Evolutionary conservation across 2,329 filamentous ascomycete genomes (phyloP).

Genomic region (Colletotrichum tabaci): DNA sequence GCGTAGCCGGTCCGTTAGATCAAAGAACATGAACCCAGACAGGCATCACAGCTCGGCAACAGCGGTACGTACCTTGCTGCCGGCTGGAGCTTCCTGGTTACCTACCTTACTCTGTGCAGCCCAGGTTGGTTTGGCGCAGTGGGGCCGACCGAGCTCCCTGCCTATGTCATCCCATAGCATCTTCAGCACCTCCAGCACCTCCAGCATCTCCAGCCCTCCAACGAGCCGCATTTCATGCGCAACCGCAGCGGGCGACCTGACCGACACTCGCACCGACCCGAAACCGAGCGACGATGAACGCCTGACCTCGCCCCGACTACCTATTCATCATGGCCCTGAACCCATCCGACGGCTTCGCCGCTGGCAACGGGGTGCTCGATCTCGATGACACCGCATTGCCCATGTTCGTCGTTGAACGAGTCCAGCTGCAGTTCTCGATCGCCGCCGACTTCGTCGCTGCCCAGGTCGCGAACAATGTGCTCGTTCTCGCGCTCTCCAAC

Average conservation of each 20-base stretch:
- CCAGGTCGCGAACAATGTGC: conserved; percentile 96
- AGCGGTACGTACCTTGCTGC: conserved; percentile 32
- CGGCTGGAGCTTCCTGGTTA: background rate
- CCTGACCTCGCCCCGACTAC: conserved; percentile 23
- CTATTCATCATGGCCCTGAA: conserved; percentile 76
- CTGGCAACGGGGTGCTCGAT: conserved; percentile 71
- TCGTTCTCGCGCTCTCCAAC: conserved; percentile 92
- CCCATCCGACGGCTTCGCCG: conserved; percentile 80
- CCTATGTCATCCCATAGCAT: conserved; percentile 40
- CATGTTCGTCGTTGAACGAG: conserved; percentile 94
- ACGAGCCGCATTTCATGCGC: conserved; percentile 34
- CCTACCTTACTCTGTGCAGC: too few species aligned
- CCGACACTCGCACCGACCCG: conserved; percentile 20
- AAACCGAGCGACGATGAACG: conserved; percentile 32
- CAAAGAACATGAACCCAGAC: background rate
- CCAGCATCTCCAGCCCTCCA: conserved; percentile 29
- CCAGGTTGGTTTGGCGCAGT: conserved; percentile 4
- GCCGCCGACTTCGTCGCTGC: conserved; percentile 96
- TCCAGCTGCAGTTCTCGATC: conserved; percentile 94
- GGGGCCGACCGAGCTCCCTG: conserved; percentile 27
- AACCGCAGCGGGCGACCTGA: conserved; percentile 18
- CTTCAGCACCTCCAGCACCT: conserved; percentile 19
- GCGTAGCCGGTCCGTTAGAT: too few species aligned
- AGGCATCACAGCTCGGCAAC: background rate
- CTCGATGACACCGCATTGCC: conserved; percentile 76